Conservation (phyloP, 2,329 filamentous ascomycete genomes). For the Cladosporium sp. region DNA sequence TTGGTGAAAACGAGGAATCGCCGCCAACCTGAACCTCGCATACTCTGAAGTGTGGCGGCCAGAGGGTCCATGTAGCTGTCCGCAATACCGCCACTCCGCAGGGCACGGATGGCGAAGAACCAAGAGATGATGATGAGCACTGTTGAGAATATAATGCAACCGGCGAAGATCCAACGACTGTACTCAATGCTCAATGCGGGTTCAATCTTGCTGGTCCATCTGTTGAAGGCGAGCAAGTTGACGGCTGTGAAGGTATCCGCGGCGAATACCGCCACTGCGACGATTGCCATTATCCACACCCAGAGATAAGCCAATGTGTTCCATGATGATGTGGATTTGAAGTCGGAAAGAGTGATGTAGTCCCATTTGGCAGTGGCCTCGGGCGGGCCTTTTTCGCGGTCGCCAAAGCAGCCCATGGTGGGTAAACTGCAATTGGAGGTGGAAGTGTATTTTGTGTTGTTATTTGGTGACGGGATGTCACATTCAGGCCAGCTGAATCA, state of each 20-base stretch:
- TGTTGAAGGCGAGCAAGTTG: conserved; percentile 83
- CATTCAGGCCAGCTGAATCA: conserved; percentile 14
- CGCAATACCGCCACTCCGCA: conserved; percentile 78
- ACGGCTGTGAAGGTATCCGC: conserved; percentile 92
- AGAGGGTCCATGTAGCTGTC: conserved; percentile 88
- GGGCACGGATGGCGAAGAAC: conserved; percentile 73
- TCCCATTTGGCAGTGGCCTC: conserved; percentile 67
- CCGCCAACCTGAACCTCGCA: conserved; percentile 77
- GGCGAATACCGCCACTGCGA: conserved; percentile 79
- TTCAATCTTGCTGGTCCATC: conserved; percentile 80
- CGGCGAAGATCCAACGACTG: conserved; percentile 92
- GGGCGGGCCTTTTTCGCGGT: conserved; percentile 35
- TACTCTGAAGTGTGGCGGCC: conserved; percentile 78
- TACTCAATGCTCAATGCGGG: conserved; percentile 72
- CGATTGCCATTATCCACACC: conserved; percentile 72
- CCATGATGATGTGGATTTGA: conserved; percentile 76
- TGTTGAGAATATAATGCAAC: conserved; percentile 88
- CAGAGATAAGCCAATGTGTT: conserved; percentile 77
- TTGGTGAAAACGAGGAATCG: conserved; percentile 91
- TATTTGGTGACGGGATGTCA: background rate
- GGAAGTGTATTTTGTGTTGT: background rate
- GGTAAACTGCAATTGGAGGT: background rate
- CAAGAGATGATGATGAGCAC: conserved; percentile 77
- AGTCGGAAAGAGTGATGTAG: conserved; percentile 74
- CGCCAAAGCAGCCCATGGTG: conserved; percentile 33